Evolutionary conservation across 257 asterid genomes (phyloP), one percentile per base, ranked within the genome.

Genomic region (Apocynum venetum): DNA sequence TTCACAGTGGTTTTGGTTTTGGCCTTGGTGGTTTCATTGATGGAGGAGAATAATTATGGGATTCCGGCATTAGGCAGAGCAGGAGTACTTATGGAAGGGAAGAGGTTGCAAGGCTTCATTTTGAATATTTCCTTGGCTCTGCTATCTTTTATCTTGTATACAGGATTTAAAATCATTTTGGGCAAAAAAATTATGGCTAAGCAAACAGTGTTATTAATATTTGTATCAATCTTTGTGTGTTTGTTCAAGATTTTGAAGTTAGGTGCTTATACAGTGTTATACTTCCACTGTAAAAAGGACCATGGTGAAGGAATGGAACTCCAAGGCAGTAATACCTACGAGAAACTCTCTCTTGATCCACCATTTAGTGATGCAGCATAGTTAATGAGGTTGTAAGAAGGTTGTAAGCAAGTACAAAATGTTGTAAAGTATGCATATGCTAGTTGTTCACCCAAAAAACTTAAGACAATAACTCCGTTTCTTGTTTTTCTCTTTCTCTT

Each of bases 11-110:
- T 64, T 17, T 60, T 51, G 83, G 19, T 15, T 3, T 8, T 88
- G 80, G 81, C 89, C 0, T 0, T 72, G 9, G 82, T 88, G 0
- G 82, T 84, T 56, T 74, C 84, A 17, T 77, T 82, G 14, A 47
- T 83, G 14, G 93, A 89, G 52, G 90, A 88, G 4, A 36, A 72
- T 8, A 76, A 35, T 66, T 79, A 80, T 73, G 90, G 95, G 49
- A 43, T 64, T 20, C 67, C 61, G 59, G 93, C 87, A 35, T 17
- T 73, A 61, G 85, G 79, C 47, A 87, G 72, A 56, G 93, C 85
- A 10, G 80, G 71, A 43, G 43, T 44, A 51, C 81, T 90, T 2
- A 79, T 87, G 6, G 75, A 85, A 80, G 92, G 96, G 72, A 81
- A 86, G 57, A 79, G 74, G 56, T 19, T 82, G 9, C 83, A 79